These are phyloP conservation scores for Epipyxis sp. DNA, from an alignment of 108 stramenopile species.

Conservation along the genomic window DNA sequence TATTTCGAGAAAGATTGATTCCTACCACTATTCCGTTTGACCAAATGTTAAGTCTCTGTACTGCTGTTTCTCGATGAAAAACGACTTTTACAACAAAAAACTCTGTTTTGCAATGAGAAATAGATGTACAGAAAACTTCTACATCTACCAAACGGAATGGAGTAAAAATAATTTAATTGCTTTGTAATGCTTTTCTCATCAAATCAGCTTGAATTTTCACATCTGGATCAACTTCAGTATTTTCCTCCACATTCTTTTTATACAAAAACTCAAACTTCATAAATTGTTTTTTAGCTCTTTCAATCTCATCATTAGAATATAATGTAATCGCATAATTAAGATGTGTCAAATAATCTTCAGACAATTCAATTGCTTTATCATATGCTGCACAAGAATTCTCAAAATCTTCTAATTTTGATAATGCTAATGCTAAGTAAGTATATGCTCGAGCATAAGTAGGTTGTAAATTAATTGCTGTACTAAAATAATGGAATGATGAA, in stretches of 20 bases:
- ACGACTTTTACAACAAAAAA: neutral
- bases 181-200: neutral
- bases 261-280: neutral
- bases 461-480: constrained; percentile 31
- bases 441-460: constrained; percentile 3
- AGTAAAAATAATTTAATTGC: too few relatives aligned
- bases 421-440: constrained; percentile 22
- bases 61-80: too few relatives aligned
- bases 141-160: too few relatives aligned
- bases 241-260: neutral
- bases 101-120: neutral
- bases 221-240: neutral
- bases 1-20: too few relatives aligned
- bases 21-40: too few relatives aligned
- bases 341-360: constrained; percentile 49
- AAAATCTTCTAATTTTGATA: constrained; percentile 50
- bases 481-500: constrained; percentile 63
- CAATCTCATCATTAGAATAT: constrained; percentile 21
- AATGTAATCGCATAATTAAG: constrained; percentile 60
- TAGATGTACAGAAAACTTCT: neutral
- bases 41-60: too few relatives aligned
- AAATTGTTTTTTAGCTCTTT: constrained; percentile 11
- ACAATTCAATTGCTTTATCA: constrained; percentile 53
- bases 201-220: neutral
- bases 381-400: constrained; percentile 59